phyloP scores from a whole-genome alignment of 805 yeast genomes.

The Yarrowia sp. region DNA sequence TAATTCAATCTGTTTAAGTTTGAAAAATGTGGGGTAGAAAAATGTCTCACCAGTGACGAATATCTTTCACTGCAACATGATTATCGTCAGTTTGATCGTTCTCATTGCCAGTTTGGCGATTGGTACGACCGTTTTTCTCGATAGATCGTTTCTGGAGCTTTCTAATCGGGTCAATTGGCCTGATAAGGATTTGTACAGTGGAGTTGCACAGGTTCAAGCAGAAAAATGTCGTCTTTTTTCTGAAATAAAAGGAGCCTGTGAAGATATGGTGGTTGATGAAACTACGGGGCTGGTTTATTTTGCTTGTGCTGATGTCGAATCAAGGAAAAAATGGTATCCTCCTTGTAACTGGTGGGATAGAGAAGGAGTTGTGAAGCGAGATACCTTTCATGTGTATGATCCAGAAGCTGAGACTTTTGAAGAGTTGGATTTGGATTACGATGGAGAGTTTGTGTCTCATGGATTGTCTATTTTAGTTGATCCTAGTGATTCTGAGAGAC shows the following conservation, averaged over 20 bases:
- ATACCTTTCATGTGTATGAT: background rate
- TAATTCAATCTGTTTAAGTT: too few species aligned
- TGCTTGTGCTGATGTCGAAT: background rate
- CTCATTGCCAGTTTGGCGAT: too few species aligned
- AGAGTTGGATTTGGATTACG: background rate
- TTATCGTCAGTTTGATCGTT: too few species aligned
- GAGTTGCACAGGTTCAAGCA: background rate
- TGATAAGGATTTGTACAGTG: background rate
- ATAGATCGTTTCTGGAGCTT: background rate
- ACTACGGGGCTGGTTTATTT: background rate
- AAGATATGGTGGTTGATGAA: background rate
- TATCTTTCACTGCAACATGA: too few species aligned
- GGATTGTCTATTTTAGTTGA: background rate
- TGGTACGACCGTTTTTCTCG: too few species aligned
- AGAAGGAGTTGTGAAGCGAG: background rate
- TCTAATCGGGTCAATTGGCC: background rate
- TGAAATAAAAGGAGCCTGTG: background rate
- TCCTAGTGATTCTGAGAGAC: background rate
- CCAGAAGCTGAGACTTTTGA: background rate
- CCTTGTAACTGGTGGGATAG: background rate
- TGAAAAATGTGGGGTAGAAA: too few species aligned
- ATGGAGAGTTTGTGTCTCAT: background rate
- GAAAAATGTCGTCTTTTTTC: background rate
- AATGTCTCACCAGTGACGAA: too few species aligned
- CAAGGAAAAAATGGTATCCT: background rate